Evolutionary conservation across 192 early-diverging fungal genomes (phyloP).

Genomic region (Gigaspora rosea): DNA sequence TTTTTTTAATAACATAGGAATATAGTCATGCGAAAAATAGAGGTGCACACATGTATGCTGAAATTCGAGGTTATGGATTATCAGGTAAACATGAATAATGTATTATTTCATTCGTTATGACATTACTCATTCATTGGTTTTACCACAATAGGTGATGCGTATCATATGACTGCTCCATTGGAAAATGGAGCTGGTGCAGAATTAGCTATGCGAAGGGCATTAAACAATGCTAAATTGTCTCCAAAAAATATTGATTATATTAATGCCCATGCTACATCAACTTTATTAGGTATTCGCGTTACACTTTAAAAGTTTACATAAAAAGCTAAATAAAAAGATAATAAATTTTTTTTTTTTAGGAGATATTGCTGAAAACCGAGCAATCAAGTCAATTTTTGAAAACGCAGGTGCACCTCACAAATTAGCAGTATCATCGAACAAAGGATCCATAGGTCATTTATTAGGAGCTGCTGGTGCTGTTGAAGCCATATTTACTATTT

Average conservation of each 20-base stretch:
- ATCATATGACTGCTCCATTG: constrained; percentile 94
- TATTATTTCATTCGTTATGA: constrained; percentile 2
- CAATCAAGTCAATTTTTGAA: constrained; percentile 79
- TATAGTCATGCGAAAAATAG: constrained; percentile 81
- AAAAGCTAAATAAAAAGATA: background rate
- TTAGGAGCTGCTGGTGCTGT: constrained; percentile 95
- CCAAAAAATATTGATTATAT: constrained; percentile 78
- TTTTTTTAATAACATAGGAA: constrained; percentile 43
- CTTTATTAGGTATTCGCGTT: constrained; percentile 55
- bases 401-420: constrained; percentile 17
- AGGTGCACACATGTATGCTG: constrained; percentile 89
- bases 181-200: constrained; percentile 82
- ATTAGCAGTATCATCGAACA: constrained; percentile 85
- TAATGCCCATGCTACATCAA: constrained; percentile 95
- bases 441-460: constrained; percentile 90
- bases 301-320: background rate
- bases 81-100: constrained; percentile 50
- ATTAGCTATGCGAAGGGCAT: constrained; percentile 83
- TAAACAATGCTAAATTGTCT: constrained; percentile 60
- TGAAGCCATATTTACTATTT: constrained; percentile 87
- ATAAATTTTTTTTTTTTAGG: constrained; percentile 40
- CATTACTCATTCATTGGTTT: background rate
- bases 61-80: constrained; percentile 86
- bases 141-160: constrained; percentile 65
- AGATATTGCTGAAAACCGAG: constrained; percentile 83